These are phyloP conservation scores for Macadamia tetraphylla DNA, from an alignment of 164 flowering plant species.

Conservation along the genomic window DNA sequence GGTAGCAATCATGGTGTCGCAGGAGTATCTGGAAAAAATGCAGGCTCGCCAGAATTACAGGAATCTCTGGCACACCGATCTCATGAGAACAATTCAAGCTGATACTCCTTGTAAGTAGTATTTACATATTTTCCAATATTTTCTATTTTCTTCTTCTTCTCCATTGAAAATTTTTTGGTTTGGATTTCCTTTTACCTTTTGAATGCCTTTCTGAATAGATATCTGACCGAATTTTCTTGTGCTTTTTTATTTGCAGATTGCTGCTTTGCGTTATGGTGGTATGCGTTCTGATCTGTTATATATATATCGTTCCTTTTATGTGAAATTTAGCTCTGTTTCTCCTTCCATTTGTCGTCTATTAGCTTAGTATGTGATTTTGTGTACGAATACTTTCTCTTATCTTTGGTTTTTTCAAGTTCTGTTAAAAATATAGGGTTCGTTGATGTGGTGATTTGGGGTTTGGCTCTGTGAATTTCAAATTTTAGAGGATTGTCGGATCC, in stretches of 20 bases:
- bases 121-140: constrained; percentile 2
- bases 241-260: constrained; percentile 37
- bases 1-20: constrained; percentile 34
- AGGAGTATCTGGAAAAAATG: constrained; percentile 58
- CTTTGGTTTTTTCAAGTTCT: not conserved
- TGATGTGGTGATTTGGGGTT: constrained; percentile 7
- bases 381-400: not conserved
- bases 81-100: constrained; percentile 51
- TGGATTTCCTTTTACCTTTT: not conserved
- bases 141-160: not conserved
- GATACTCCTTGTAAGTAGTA: constrained; percentile 60
- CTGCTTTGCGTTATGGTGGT: constrained; percentile 38
- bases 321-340: constrained; percentile 3
- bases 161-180: not conserved
- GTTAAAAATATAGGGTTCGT: not conserved
- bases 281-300: constrained; percentile 18
- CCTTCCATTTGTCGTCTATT: not conserved
- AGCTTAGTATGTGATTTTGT: not conserved
- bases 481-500: not conserved
- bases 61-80: constrained; percentile 89
- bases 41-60: constrained; percentile 66
- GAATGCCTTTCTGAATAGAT: too few relatives aligned
- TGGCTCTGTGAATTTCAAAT: not conserved
- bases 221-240: not conserved
- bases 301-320: constrained; percentile 17